Evolutionary conservation across 164 flowering plant genomes (phyloP).

Genomic region (Tinospora cordifolia): DNA sequence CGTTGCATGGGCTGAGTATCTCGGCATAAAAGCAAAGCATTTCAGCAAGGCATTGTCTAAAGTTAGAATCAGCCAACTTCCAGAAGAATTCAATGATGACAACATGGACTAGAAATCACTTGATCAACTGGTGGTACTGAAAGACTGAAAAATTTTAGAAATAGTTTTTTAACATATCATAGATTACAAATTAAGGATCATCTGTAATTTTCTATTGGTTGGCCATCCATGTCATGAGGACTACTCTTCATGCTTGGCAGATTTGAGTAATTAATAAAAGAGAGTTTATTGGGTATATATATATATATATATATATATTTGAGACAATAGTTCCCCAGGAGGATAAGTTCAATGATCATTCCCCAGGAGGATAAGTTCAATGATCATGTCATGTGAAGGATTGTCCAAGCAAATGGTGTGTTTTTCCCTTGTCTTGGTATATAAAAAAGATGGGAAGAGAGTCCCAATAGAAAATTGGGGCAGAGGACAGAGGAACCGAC

Average conservation of each 20-base stretch:
- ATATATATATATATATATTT: too few relatives aligned
- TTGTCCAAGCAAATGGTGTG: slow-evolving; percentile 26
- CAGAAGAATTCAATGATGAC: neutral
- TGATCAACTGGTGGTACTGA: neutral
- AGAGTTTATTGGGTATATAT: too few relatives aligned
- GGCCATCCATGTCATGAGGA: slow-evolving; percentile 4
- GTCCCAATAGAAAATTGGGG: slow-evolving; percentile 20
- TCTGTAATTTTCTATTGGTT: slow-evolving; percentile 2
- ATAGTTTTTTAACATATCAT: too few relatives aligned
- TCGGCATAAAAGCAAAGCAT: slow-evolving; percentile 60
- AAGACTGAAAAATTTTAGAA: too few relatives aligned
- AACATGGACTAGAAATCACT: neutral
- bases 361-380: slow-evolving; percentile 16
- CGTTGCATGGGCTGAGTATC: slow-evolving; percentile 68
- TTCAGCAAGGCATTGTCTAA: slow-evolving; percentile 66
- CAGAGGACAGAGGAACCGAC: slow-evolving; percentile 35
- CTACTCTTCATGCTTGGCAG: neutral
- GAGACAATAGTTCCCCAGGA: neutral
- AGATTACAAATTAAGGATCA: neutral
- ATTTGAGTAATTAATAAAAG: too few relatives aligned
- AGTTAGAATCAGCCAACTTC: slow-evolving; percentile 17
- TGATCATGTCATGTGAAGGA: slow-evolving; percentile 13
- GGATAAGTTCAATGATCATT: slow-evolving; percentile 10
- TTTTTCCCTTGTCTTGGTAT: slow-evolving; percentile 27
- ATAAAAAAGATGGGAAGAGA: slow-evolving; percentile 10